phyloP scores from a whole-genome alignment of 805 yeast genomes.

The Aciculoconidium aculeatum region DNA sequence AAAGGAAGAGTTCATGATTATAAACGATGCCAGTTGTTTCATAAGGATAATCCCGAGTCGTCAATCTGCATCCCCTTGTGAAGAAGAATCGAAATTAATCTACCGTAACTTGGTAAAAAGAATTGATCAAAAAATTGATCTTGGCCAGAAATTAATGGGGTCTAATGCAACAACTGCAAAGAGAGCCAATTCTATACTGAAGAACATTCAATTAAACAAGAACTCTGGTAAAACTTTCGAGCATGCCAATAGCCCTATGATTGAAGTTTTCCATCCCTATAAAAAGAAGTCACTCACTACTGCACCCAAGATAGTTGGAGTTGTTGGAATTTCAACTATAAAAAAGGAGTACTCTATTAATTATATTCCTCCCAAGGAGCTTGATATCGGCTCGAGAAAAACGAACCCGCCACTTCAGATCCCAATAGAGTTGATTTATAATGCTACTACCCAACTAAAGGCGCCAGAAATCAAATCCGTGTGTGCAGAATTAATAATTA shows the following conservation, averaged over 20 bases:
- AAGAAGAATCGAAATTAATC: conserved; percentile 10
- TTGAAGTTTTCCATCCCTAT: conserved; percentile 14
- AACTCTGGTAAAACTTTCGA: no score
- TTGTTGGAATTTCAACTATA: conserved; percentile 13
- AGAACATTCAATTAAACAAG: no score
- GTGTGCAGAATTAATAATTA: conserved; percentile 23
- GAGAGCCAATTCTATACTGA: no score
- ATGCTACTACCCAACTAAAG: conserved; percentile 7
- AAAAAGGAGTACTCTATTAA: conserved; percentile 9
- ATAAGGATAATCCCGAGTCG: conserved; percentile 18
- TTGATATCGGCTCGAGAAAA: no score
- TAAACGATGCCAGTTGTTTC: conserved; percentile 19
- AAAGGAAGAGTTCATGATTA: conserved; percentile 19
- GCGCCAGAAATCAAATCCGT: conserved; percentile 20
- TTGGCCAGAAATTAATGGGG: conserved; percentile 11
- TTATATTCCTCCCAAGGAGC: conserved; percentile 8
- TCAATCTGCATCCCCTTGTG: conserved; percentile 5
- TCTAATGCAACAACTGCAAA: no score
- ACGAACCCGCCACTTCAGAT: conserved; percentile 10
- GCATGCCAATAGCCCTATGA: no score
- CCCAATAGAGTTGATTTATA: conserved; percentile 13
- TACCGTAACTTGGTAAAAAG: conserved; percentile 13
- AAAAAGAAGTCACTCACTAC: conserved; percentile 18
- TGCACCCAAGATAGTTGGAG: conserved; percentile 18
- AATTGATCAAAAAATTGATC: conserved; percentile 12